Conservation (phyloP, 495 filamentous ascomycete genomes). For the Trichoderma orchidacearum region DNA sequence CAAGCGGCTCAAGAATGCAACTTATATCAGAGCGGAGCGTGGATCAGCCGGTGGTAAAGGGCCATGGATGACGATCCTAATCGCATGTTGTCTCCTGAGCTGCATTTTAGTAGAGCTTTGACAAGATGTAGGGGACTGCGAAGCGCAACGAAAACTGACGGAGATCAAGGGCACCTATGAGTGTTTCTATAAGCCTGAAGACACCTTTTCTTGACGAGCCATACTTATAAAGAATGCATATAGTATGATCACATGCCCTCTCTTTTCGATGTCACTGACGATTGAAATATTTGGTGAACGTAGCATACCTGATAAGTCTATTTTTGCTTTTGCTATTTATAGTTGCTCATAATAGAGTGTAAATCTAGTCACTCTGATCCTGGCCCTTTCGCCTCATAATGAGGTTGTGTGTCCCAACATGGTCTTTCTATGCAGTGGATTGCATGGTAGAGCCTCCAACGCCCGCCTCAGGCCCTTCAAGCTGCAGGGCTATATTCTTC, state of each 20-base stretch:
- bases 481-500: not conserved
- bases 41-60: conserved; percentile 2
- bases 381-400: not conserved
- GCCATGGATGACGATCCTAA: conserved; percentile 7
- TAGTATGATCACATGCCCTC: too few species aligned
- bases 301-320: not conserved
- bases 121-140: not conserved
- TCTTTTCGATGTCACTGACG: too few species aligned
- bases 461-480: not conserved
- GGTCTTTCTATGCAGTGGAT: not conserved
- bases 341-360: not conserved
- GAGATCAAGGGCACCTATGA: too few species aligned
- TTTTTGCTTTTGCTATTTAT: not conserved
- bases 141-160: too few species aligned
- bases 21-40: not conserved
- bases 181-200: too few species aligned
- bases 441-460: not conserved
- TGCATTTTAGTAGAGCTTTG: not conserved
- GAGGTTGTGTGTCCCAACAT: not conserved
- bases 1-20: conserved; percentile 11
- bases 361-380: not conserved
- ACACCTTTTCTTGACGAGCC: too few species aligned
- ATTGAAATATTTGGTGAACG: too few species aligned
- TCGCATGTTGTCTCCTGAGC: not conserved
- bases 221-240: too few species aligned